phyloP scores from a whole-genome alignment of 2,329 filamentous ascomycete species.

The Claviceps monticola region DNA sequence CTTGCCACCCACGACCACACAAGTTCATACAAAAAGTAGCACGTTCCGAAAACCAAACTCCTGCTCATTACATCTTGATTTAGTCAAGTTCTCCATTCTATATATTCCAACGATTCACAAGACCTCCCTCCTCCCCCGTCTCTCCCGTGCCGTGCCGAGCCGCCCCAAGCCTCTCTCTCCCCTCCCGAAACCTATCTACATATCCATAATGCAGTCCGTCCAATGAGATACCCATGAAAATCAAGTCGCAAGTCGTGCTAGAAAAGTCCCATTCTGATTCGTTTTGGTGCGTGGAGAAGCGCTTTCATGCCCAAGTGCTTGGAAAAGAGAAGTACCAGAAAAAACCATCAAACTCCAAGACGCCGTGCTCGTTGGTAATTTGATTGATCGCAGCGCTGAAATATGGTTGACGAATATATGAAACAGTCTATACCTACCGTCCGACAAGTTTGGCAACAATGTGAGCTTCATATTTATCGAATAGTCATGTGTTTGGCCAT shows the following conservation, averaged over 20 bases:
- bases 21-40: not conserved
- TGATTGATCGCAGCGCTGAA: constrained; percentile 7
- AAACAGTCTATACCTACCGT: constrained; percentile 34
- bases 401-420: constrained; percentile 26
- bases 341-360: constrained; percentile 27
- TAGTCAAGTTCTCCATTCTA: not conserved
- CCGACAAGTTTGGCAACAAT: constrained; percentile 13
- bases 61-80: not conserved
- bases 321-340: constrained; percentile 24
- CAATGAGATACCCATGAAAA: constrained; percentile 4
- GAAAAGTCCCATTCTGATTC: constrained; percentile 20
- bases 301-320: constrained; percentile 34
- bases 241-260: constrained; percentile 13
- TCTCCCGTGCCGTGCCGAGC: no score
- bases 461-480: constrained; percentile 39
- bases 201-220: not conserved
- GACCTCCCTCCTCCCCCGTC: not conserved
- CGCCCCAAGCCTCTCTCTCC: no score
- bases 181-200: no score
- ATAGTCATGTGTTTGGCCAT: constrained; percentile 95
- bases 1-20: no score
- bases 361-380: constrained; percentile 32
- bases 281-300: constrained; percentile 27
- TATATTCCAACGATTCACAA: not conserved
- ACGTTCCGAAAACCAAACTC: not conserved